Conservation (phyloP, 2,329 filamentous ascomycete species). For the Botryotinia globosa region DNA sequence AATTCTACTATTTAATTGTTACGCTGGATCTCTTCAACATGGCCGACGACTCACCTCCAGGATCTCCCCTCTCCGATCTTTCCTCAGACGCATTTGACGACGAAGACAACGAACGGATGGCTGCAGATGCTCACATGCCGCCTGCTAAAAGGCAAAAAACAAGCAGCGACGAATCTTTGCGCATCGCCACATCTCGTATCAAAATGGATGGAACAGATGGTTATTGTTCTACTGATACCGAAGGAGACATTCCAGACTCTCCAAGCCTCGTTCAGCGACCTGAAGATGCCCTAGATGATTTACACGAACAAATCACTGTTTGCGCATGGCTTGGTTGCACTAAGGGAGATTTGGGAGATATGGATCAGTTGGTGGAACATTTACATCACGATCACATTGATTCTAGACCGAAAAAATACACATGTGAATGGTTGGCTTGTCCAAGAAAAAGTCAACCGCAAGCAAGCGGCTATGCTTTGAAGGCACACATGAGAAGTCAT, state of each 20-base stretch:
- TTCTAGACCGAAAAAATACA: constrained; percentile 90
- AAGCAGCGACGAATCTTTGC: constrained; percentile 24
- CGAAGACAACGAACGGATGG: constrained; percentile 53
- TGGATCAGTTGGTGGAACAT: constrained; percentile 78
- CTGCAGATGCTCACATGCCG: constrained; percentile 41
- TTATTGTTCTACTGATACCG: constrained; percentile 82
- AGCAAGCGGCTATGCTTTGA: constrained; percentile 90
- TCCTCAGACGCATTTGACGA: constrained; percentile 60
- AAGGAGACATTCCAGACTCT: constrained; percentile 76
- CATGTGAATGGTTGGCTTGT: constrained; percentile 96
- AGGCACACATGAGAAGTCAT: constrained; percentile 96
- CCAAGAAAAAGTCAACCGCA: constrained; percentile 84
- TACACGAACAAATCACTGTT: constrained; percentile 70
- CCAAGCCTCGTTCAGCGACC: constrained; percentile 59
- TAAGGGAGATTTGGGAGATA: constrained; percentile 69
- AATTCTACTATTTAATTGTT: constrained; percentile 1
- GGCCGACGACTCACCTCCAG: constrained; percentile 51
- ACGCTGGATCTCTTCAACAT: constrained; percentile 35
- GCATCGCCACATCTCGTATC: constrained; percentile 34
- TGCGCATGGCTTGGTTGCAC: constrained; percentile 77
- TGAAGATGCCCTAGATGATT: constrained; percentile 65
- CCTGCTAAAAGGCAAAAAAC: constrained; percentile 38
- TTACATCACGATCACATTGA: constrained; percentile 94
- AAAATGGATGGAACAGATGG: constrained; percentile 41
- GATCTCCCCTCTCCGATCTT: constrained; percentile 62